A percentile compares a stretch with the other conserved stretches of the same genome.
Evolutionary conservation across 208 protist genomes (phyloP).

Genomic region (Leishmania tarentolae): DNA sequence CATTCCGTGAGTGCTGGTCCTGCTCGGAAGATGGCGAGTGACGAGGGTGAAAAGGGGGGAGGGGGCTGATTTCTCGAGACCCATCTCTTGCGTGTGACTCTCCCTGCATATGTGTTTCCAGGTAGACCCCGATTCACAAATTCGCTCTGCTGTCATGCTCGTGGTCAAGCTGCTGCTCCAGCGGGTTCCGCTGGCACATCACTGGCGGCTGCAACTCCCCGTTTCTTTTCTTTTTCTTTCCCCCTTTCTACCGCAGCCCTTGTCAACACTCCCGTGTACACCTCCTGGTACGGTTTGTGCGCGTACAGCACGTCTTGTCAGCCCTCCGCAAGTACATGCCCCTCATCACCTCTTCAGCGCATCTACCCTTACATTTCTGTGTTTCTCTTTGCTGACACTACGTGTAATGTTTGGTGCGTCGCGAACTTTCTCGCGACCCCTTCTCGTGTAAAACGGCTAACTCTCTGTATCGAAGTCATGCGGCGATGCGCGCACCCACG

Average conservation of each 20-base stretch:
- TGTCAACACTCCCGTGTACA: background rate
- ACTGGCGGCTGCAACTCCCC: background rate
- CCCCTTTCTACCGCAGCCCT: background rate
- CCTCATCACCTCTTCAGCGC: background rate
- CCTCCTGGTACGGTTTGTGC: background rate
- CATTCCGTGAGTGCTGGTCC: slow-evolving; percentile 6
- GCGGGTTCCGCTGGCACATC: background rate
- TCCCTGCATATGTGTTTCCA: background rate
- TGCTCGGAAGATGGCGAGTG: background rate
- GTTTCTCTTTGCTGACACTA: background rate
- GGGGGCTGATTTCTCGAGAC: background rate
- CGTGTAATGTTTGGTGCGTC: background rate
- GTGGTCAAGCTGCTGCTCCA: background rate
- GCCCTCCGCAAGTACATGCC: background rate
- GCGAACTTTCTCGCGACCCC: background rate
- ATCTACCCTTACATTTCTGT: background rate
- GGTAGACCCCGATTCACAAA: background rate
- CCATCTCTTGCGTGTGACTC: background rate
- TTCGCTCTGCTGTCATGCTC: background rate
- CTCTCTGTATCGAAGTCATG: background rate
- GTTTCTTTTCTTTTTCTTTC: background rate
- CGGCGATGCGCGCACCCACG: background rate
- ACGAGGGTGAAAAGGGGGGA: background rate
- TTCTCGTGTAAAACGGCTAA: background rate
- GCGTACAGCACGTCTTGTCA: background rate